These are phyloP conservation scores for Trichoderma sp. DNA, from an alignment of 2,329 filamentous ascomycete species.

Conservation along the genomic window DNA sequence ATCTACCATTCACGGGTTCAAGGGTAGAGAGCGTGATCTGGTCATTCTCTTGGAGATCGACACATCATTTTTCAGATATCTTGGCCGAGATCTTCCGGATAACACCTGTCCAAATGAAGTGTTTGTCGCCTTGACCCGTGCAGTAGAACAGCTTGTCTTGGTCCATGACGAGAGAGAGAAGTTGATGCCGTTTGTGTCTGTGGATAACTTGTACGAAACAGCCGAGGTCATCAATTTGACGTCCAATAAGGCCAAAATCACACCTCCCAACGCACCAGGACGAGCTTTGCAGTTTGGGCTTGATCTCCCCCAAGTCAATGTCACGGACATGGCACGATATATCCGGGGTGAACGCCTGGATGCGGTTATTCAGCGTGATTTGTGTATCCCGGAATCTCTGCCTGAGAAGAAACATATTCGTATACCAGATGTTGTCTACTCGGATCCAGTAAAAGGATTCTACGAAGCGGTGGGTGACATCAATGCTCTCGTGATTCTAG, in stretches of 20 bases:
- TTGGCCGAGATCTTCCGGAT: conserved; percentile 32
- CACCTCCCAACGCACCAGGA: background rate
- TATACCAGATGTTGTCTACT: conserved; percentile 20
- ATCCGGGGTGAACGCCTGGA: conserved; percentile 29
- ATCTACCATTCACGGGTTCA: conserved; percentile 38
- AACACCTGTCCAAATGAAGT: conserved; percentile 33
- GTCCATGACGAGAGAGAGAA: conserved; percentile 25
- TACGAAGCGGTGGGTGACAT: conserved; percentile 34
- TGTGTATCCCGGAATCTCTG: conserved; percentile 19
- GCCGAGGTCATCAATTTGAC: conserved; percentile 20
- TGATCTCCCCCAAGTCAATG: conserved; percentile 6
- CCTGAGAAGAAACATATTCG: background rate
- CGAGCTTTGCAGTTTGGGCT: conserved; percentile 25
- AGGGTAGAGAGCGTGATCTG: conserved; percentile 34
- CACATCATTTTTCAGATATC: conserved; percentile 29
- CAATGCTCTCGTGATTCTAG: conserved; percentile 32
- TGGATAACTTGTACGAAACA: conserved; percentile 24
- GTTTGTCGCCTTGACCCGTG: conserved; percentile 36
- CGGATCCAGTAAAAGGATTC: conserved; percentile 18
- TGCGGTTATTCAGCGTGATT: conserved; percentile 22
- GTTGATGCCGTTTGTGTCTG: conserved; percentile 31
- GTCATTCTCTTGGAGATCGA: conserved; percentile 33
- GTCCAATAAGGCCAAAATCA: background rate
- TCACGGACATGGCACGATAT: conserved; percentile 30
- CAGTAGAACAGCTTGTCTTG: conserved; percentile 33